Conservation (phyloP, 148 eudicot genomes). For the Talinum fruticosum region DNA sequence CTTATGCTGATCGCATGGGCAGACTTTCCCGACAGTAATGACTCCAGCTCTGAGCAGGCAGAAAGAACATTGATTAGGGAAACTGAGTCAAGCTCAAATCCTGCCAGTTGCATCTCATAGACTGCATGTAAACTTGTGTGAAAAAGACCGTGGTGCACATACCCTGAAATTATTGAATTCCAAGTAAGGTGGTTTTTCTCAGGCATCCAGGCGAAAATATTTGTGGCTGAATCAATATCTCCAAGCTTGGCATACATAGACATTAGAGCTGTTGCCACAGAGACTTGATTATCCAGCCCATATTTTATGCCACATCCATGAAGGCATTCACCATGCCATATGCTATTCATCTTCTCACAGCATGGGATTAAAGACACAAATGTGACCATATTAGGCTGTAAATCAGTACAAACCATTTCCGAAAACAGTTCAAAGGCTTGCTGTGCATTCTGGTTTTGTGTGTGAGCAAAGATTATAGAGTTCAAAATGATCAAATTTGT, state of each 20-base stretch:
- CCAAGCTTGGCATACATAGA: conserved; percentile 65
- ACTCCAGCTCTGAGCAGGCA: conserved; percentile 49
- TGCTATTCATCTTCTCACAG: conserved; percentile 36
- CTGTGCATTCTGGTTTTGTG: conserved; percentile 34
- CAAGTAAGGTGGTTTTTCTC: conserved; percentile 45
- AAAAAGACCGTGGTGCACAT: conserved; percentile 37
- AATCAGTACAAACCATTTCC: conserved; percentile 33
- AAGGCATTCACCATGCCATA: conserved; percentile 42
- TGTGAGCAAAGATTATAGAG: conserved; percentile 54
- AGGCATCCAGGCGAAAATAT: conserved; percentile 36
- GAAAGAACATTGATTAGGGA: conserved; percentile 52
- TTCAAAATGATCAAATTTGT: conserved; percentile 50
- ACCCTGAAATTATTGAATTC: conserved; percentile 68
- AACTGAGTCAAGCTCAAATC: conserved; percentile 47
- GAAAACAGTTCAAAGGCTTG: conserved; percentile 41
- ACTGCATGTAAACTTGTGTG: conserved; percentile 35
- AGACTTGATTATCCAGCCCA: conserved; percentile 40
- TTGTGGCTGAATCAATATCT: conserved; percentile 42
- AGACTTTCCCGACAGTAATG: conserved; percentile 51
- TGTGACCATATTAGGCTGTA: conserved; percentile 46
- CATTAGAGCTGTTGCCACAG: conserved; percentile 55
- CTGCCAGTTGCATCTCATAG: conserved; percentile 46
- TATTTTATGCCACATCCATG: conserved; percentile 49
- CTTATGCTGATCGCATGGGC: conserved; percentile 56
- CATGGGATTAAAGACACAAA: conserved; percentile 60